phyloP scores from a whole-genome alignment of 345 rosid genomes.

The Passiflora organensis region DNA sequence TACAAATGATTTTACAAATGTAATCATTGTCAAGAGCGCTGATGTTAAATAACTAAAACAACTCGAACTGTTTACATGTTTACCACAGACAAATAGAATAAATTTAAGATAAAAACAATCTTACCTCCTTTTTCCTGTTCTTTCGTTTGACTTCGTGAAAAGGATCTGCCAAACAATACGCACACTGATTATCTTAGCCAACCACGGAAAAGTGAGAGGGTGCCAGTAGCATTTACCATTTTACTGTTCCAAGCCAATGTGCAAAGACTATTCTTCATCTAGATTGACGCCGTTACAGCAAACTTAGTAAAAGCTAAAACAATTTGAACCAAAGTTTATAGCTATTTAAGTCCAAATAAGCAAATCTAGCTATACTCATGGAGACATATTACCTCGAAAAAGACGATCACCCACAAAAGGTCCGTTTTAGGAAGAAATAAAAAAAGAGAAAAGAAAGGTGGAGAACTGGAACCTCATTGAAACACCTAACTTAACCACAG shows the following conservation, averaged over 20 bases:
- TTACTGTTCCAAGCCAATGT: no score
- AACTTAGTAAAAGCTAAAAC: not conserved
- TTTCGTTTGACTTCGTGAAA: conserved; percentile 85
- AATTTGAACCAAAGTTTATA: not conserved
- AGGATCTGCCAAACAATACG: conserved; percentile 50
- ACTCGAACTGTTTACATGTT: not conserved
- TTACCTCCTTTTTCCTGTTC: conserved; percentile 78
- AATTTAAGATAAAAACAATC: not conserved
- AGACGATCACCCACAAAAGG: no score
- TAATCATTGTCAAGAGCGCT: no score
- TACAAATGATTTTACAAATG: no score
- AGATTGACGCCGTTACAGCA: no score
- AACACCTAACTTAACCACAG: not conserved
- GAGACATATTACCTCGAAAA: not conserved
- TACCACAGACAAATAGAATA: not conserved
- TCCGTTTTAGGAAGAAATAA: not conserved
- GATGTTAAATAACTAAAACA: not conserved
- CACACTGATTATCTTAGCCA: conserved; percentile 12
- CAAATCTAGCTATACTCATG: not conserved
- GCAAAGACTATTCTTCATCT: no score
- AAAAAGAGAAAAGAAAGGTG: no score
- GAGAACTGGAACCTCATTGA: not conserved
- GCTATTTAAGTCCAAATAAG: not conserved
- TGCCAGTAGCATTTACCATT: not conserved
- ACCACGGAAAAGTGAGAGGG: not conserved